These are phyloP conservation scores for Heliophila coronopifolia DNA, from an alignment of 441 rosid species.

Conservation along the genomic window DNA sequence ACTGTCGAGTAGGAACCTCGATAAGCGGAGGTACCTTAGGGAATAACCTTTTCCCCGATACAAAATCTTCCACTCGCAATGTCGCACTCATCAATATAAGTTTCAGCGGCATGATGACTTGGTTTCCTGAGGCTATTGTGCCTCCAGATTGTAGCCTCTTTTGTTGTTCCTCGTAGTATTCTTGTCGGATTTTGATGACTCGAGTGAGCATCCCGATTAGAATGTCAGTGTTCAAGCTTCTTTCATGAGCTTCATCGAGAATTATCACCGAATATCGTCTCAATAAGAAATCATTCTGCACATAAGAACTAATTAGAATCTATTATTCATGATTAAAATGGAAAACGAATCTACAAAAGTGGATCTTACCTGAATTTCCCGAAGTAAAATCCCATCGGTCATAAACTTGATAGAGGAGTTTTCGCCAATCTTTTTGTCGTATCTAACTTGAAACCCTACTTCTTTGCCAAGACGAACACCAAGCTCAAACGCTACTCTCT, in stretches of 20 bases:
- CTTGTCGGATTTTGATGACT: conserved; percentile 60
- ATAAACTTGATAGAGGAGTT: conserved; percentile 73
- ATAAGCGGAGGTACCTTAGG: conserved; percentile 55
- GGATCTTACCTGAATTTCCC: conserved; percentile 83
- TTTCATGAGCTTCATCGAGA: conserved; percentile 94
- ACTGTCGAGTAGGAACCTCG: conserved; percentile 79
- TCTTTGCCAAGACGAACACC: conserved; percentile 75
- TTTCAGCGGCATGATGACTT: conserved; percentile 56
- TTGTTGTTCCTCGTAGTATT: conserved; percentile 52
- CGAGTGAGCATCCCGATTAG: conserved; percentile 93
- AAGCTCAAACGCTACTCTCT: conserved; percentile 84
- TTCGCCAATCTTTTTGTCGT: conserved; percentile 79
- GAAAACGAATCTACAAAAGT: not conserved
- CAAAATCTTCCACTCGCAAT: conserved; percentile 70
- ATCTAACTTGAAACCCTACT: conserved; percentile 92
- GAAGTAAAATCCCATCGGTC: conserved; percentile 92
- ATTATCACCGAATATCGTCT: conserved; percentile 76
- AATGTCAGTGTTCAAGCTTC: conserved; percentile 92
- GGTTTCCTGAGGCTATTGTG: conserved; percentile 39
- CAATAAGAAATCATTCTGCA: conserved; percentile 72
- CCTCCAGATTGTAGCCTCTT: conserved; percentile 48
- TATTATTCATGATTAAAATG: conserved; percentile 5
- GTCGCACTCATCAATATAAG: conserved; percentile 93
- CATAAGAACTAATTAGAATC: conserved; percentile 13
- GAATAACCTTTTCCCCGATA: conserved; percentile 61